These are phyloP conservation scores for Intubia oerlemansii DNA, from an alignment of 2,329 filamentous ascomycete species.

Conservation along the genomic window DNA sequence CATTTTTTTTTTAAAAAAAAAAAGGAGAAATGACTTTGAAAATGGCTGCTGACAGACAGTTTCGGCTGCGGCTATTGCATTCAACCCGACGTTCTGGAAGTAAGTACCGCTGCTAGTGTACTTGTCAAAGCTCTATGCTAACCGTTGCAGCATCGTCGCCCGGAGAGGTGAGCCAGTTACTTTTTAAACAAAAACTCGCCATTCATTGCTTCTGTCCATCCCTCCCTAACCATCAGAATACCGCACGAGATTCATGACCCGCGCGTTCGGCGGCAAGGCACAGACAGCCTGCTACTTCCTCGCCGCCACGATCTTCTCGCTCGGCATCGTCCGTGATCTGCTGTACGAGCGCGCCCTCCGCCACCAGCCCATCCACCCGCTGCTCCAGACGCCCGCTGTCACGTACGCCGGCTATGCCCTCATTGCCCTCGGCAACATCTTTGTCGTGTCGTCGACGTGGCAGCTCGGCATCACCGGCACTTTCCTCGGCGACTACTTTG, in stretches of 20 bases:
- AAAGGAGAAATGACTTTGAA: no score
- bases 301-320: constrained; percentile 70
- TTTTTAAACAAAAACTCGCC: no score
- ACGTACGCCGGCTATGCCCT: constrained; percentile 49
- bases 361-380: constrained; percentile 51
- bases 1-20: no score
- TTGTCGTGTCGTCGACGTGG: constrained; percentile 81
- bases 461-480: constrained; percentile 85
- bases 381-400: constrained; percentile 37
- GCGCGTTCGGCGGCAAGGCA: constrained; percentile 59
- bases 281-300: constrained; percentile 76
- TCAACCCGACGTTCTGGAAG: constrained; percentile 99
- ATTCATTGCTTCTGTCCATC: no score
- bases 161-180: no score
- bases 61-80: constrained; percentile 61
- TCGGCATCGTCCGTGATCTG: constrained; percentile 74
- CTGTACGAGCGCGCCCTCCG: constrained; percentile 72
- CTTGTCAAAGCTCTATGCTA: no score
- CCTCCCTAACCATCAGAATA: constrained; percentile 42
- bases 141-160: no score
- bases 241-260: constrained; percentile 72
- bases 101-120: constrained; percentile 29
- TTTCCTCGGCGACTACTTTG: constrained; percentile 96
- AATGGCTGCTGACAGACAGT: no score
- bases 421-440: constrained; percentile 53